Evolutionary conservation across 352 stramenopile species (phyloP).

Genomic region (Globisporangium megalacanthum): DNA sequence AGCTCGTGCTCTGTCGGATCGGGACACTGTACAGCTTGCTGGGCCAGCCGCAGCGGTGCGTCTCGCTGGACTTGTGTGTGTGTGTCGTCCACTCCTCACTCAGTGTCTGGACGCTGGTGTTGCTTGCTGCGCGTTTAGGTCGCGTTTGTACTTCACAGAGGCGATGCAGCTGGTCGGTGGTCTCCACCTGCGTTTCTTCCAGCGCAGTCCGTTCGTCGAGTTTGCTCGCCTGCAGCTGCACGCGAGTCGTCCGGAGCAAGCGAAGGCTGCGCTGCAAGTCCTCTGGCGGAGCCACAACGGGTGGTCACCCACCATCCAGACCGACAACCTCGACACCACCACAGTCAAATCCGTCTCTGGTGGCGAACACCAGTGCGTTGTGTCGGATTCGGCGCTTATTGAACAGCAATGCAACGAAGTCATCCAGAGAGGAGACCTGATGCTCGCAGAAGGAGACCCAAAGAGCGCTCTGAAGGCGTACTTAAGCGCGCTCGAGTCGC

Average conservation of each 20-base stretch:
- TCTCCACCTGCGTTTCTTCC: constrained; percentile 46
- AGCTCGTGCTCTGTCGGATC: constrained; percentile 55
- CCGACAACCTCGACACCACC: background rate
- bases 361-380: constrained; percentile 6
- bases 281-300: constrained; percentile 14
- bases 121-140: constrained; percentile 11
- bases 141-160: constrained; percentile 49
- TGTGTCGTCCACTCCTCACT: background rate
- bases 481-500: constrained; percentile 5
- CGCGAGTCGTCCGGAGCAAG: constrained; percentile 34
- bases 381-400: constrained; percentile 24
- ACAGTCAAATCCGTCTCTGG: background rate
- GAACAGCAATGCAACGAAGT: constrained; percentile 45
- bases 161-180: constrained; percentile 69
- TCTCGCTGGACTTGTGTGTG: background rate
- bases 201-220: constrained; percentile 50
- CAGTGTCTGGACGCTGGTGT: background rate
- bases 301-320: background rate
- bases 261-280: constrained; percentile 38
- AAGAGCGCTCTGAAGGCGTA: constrained; percentile 17
- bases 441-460: constrained; percentile 16
- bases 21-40: constrained; percentile 43
- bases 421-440: constrained; percentile 33
- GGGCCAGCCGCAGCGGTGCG: constrained; percentile 49
- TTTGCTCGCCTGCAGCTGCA: constrained; percentile 62